Conservation (phyloP, 352 stramenopile genomes). For the Pythium scleroteichum region DNA sequence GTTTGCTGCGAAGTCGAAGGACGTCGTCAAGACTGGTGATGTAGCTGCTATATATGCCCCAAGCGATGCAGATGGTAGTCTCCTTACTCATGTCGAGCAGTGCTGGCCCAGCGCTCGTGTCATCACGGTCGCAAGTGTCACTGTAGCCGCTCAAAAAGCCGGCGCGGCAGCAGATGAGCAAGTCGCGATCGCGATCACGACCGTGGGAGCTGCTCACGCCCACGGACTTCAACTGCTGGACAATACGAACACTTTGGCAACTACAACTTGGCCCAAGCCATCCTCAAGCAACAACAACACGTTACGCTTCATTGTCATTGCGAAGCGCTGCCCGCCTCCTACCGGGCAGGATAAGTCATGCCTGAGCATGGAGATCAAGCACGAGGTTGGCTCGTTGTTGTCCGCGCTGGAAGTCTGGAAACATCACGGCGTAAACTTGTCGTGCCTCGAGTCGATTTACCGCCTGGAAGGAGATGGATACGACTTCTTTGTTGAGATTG, state of each 20-base stretch:
- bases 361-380: constrained; percentile 83
- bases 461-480: constrained; percentile 68
- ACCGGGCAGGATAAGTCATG: constrained; percentile 84
- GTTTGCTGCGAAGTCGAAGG: constrained; percentile 59
- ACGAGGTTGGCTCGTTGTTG: constrained; percentile 86
- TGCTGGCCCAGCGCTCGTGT: constrained; percentile 71
- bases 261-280: constrained; percentile 40
- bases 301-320: constrained; percentile 77
- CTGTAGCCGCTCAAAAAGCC: constrained; percentile 51
- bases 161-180: constrained; percentile 26
- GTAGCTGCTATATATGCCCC: constrained; percentile 64
- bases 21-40: constrained; percentile 41
- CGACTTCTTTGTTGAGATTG: constrained; percentile 86
- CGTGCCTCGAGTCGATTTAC: constrained; percentile 87
- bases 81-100: constrained; percentile 66
- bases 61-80: constrained; percentile 47
- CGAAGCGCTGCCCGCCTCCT: constrained; percentile 57
- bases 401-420: constrained; percentile 84
- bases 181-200: constrained; percentile 59
- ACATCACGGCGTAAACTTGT: constrained; percentile 76
- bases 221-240: constrained; percentile 52
- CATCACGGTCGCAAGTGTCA: constrained; percentile 65
- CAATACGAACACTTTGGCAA: constrained; percentile 47
- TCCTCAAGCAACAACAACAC: constrained; percentile 38
- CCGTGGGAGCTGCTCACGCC: constrained; percentile 39